A percentile compares a stretch with the other conserved stretches of the same genome.
phyloP scores from a whole-genome alignment of 345 rosid species.

The Stellera chamaejasme region DNA sequence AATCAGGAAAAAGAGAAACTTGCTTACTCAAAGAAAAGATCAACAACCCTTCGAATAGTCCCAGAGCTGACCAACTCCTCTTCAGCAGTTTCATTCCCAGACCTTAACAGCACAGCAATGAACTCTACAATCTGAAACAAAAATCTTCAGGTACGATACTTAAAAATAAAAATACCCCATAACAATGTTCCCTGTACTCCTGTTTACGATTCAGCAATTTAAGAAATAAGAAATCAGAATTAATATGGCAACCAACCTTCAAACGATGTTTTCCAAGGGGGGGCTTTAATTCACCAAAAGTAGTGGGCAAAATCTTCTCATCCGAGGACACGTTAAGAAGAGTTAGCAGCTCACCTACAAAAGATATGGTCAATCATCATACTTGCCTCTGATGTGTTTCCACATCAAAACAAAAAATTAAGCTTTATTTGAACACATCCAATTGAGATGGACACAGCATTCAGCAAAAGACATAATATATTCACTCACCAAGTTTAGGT shows the following conservation, averaged over 20 bases:
- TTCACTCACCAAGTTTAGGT: constrained; percentile 81
- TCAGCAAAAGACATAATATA: not conserved
- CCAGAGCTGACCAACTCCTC: constrained; percentile 78
- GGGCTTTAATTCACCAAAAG: constrained; percentile 92
- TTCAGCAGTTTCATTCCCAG: constrained; percentile 78
- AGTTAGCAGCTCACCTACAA: constrained; percentile 65
- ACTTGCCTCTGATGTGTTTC: constrained; percentile 9
- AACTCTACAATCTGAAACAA: constrained; percentile 84
- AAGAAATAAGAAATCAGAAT: not conserved
- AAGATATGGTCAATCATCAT: constrained; percentile 12
- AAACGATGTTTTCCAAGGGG: constrained; percentile 98
- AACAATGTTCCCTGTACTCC: not conserved
- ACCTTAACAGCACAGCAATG: constrained; percentile 76
- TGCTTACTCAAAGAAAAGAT: constrained; percentile 83
- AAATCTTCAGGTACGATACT: constrained; percentile 6
- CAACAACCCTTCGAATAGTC: constrained; percentile 62
- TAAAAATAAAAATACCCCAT: not conserved
- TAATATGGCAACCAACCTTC: constrained; percentile 43
- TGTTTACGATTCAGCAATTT: not conserved
- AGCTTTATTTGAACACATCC: not conserved
- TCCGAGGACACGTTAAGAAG: constrained; percentile 72
- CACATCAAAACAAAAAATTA: not conserved
- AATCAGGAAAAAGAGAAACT: not conserved
- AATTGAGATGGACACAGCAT: not conserved
- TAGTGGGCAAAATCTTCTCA: constrained; percentile 75